Conservation (phyloP, 441 rosid species). For the Bocquillonia castaneifolia region DNA sequence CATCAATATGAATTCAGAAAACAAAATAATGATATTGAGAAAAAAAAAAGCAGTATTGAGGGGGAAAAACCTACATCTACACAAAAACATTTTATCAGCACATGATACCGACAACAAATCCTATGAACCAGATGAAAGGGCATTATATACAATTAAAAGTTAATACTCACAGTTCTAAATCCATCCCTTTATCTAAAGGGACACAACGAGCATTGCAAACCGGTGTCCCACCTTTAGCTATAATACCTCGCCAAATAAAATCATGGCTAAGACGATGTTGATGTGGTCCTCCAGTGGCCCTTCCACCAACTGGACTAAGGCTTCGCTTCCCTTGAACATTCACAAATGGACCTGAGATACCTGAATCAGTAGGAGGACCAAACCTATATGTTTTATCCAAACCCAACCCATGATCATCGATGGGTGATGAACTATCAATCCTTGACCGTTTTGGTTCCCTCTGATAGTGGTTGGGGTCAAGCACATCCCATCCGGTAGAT, state of each 20-base stretch:
- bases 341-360: slow-evolving; percentile 33
- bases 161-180: slow-evolving; percentile 58
- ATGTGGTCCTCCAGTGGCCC: slow-evolving; percentile 30
- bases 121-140: neutral
- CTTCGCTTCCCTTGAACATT: slow-evolving; percentile 38
- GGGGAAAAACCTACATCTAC: too few relatives aligned
- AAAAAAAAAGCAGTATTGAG: too few relatives aligned
- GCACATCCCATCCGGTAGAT: slow-evolving; percentile 74
- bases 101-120: neutral
- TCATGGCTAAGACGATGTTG: slow-evolving; percentile 41
- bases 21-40: neutral
- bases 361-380: slow-evolving; percentile 42
- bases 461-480: slow-evolving; percentile 52
- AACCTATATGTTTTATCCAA: slow-evolving; percentile 39
- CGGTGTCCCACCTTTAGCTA: slow-evolving; percentile 79
- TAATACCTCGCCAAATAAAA: slow-evolving; percentile 68
- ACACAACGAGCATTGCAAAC: slow-evolving; percentile 71
- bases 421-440: slow-evolving; percentile 48
- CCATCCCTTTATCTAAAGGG: slow-evolving; percentile 52
- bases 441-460: slow-evolving; percentile 69
- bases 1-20: neutral
- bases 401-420: slow-evolving; percentile 44
- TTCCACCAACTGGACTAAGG: slow-evolving; percentile 44
- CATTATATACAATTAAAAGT: neutral
- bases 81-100: neutral